Conservation (phyloP, 768 basidiomycete genomes). For the Asterophora lycoperdoides region DNA sequence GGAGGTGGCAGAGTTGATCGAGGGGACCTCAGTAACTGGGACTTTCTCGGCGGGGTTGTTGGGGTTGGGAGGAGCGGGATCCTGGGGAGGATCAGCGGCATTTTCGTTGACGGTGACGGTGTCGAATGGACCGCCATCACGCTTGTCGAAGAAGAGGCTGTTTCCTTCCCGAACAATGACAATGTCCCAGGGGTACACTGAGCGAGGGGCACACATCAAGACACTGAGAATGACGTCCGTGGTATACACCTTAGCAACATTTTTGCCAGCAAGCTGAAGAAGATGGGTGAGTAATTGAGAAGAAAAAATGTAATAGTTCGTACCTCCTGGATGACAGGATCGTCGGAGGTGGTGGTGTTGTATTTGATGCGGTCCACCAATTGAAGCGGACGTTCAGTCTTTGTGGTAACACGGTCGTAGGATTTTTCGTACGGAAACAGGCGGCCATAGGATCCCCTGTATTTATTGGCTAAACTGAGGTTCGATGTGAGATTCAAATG, state of each 20-base stretch:
- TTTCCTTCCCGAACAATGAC: conserved; percentile 91
- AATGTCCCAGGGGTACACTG: conserved; percentile 98
- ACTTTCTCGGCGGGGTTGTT: conserved; percentile 71
- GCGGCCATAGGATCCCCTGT: conserved; percentile 82
- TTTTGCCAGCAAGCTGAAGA: conserved; percentile 69
- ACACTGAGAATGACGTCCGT: conserved; percentile 95
- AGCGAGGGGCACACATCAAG: conserved; percentile 93
- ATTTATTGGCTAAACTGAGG: not conserved
- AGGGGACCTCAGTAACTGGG: conserved; percentile 60
- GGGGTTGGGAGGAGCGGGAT: conserved; percentile 72
- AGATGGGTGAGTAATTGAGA: conserved; percentile 8
- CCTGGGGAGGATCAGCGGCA: conserved; percentile 88
- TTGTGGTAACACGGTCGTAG: conserved; percentile 94
- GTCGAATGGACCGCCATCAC: conserved; percentile 95
- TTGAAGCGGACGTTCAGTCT: conserved; percentile 87
- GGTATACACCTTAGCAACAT: conserved; percentile 83
- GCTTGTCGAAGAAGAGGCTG: conserved; percentile 94
- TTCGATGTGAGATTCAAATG: not conserved
- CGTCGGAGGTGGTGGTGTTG: conserved; percentile 96
- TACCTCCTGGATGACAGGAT: conserved; percentile 93
- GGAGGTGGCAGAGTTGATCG: conserved; percentile 91
- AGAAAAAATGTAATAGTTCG: conserved; percentile 8
- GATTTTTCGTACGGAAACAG: conserved; percentile 90
- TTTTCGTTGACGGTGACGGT: conserved; percentile 99
- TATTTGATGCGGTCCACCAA: conserved; percentile 93